Percentiles rank a stretch among this genome's conserved stretches.
Conservation (phyloP, 148 eudicot genomes). For the Camellia granthamiana region DNA sequence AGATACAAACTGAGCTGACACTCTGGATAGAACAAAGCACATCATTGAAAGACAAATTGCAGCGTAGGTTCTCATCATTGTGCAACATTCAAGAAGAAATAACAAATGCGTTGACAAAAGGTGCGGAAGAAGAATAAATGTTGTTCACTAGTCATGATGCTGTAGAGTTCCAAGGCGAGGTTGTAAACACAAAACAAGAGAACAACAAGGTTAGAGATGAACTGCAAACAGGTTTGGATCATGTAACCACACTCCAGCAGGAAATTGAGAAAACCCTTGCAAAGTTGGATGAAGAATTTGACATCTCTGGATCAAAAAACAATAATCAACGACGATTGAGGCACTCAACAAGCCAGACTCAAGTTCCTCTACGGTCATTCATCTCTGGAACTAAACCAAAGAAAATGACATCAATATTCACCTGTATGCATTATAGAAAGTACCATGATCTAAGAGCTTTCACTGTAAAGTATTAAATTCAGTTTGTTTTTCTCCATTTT, state of each 20-base stretch:
- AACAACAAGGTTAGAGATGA: conserved; percentile 81
- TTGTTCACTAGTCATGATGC: conserved; percentile 79
- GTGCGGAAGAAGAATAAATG: conserved; percentile 67
- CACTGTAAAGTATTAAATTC: conserved; percentile 12
- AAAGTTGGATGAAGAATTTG: conserved; percentile 56
- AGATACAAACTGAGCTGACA: conserved; percentile 63
- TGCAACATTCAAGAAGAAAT: conserved; percentile 69
- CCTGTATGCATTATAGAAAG: conserved; percentile 44
- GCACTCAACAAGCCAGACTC: conserved; percentile 25
- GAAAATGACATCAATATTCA: conserved; percentile 60
- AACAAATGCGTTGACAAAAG: conserved; percentile 44
- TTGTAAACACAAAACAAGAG: conserved; percentile 90
- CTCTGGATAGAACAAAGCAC: conserved; percentile 72
- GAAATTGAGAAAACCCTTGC: conserved; percentile 58
- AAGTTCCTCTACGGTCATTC: conserved; percentile 68
- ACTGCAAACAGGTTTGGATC: conserved; percentile 72
- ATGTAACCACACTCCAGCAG: conserved; percentile 51
- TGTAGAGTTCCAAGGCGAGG: conserved; percentile 91
- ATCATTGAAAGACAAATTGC: conserved; percentile 59
- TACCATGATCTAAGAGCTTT: neutral
- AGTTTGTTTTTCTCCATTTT: neutral
- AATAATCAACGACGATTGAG: conserved; percentile 23
- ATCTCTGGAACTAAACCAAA: conserved; percentile 75
- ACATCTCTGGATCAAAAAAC: conserved; percentile 33
- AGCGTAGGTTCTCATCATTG: conserved; percentile 50